A percentile compares a stretch with the other conserved stretches of the same genome.
Evolutionary conservation across 768 basidiomycete species (phyloP).

Genomic region (Neoboletus brunneissimus): DNA sequence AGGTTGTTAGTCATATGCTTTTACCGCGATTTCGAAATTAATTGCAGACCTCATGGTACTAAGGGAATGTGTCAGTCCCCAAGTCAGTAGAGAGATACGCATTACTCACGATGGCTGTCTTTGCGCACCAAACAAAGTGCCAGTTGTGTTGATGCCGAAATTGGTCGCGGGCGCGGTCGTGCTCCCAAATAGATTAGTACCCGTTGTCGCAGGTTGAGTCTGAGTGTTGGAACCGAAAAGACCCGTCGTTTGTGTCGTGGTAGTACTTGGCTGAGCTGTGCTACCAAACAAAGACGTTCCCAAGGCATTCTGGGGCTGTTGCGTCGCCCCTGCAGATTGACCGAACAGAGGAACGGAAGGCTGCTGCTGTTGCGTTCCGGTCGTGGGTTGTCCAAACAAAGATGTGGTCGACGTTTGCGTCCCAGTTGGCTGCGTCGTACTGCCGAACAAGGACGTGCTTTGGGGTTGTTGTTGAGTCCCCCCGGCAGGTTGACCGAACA

Average conservation of each 20-base stretch:
- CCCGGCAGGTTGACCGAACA: constrained; percentile 35
- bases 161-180: constrained; percentile 4
- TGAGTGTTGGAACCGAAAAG: constrained; percentile 21
- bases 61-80: background rate
- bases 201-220: constrained; percentile 15
- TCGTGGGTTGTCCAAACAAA: constrained; percentile 30
- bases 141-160: constrained; percentile 2
- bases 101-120: constrained; percentile 32
- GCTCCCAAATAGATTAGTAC: constrained; percentile 29
- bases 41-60: constrained; percentile 29
- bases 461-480: constrained; percentile 23
- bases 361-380: constrained; percentile 37
- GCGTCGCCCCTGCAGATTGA: constrained; percentile 24
- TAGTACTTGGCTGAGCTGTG: constrained; percentile 14
- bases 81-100: background rate
- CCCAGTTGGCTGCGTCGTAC: constrained; percentile 10
- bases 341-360: constrained; percentile 37
- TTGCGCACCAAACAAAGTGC: constrained; percentile 29
- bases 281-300: constrained; percentile 34
- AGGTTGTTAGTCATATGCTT: background rate
- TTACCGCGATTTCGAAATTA: background rate
- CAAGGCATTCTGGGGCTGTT: constrained; percentile 27
- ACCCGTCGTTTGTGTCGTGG: constrained; percentile 13
- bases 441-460: constrained; percentile 30
- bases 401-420: constrained; percentile 13